Percentiles rank a stretch among this genome's conserved stretches.
These are phyloP conservation scores for Cucurbita argyrosperma DNA, from an alignment of 306 rosid genomes.

Conservation along the genomic window DNA sequence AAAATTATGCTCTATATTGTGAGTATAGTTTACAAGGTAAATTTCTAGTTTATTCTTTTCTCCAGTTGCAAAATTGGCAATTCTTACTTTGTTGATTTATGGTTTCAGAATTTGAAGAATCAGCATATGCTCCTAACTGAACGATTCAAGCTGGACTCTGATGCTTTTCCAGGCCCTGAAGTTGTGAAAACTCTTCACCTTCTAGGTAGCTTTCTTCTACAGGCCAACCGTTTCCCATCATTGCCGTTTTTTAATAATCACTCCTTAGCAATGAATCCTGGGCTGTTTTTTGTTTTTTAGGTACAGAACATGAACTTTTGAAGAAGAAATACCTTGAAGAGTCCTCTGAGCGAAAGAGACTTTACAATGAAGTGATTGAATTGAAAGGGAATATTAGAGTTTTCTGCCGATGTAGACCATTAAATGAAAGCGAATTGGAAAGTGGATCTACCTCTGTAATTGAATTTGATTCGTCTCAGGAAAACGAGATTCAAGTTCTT, in stretches of 20 bases:
- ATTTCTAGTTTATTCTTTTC: not conserved
- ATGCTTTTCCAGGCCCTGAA: slow-evolving; percentile 50
- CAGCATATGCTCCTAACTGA: slow-evolving; percentile 43
- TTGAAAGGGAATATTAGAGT: slow-evolving; percentile 85
- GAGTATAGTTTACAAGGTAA: not conserved
- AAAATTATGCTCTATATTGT: not conserved
- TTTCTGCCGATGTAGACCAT: slow-evolving; percentile 91
- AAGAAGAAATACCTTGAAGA: slow-evolving; percentile 63
- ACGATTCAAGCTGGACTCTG: slow-evolving; percentile 32
- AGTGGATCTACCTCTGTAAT: slow-evolving; percentile 40
- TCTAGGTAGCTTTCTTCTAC: slow-evolving; percentile 29
- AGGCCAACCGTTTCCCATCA: not conserved
- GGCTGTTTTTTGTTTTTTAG: slow-evolving; percentile 21
- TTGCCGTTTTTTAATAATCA: not conserved
- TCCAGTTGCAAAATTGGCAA: not conserved
- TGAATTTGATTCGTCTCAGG: slow-evolving; percentile 57
- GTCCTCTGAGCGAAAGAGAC: slow-evolving; percentile 55
- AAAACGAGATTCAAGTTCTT: slow-evolving; percentile 68
- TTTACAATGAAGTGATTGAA: slow-evolving; percentile 86
- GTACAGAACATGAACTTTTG: slow-evolving; percentile 55
- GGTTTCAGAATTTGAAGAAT: slow-evolving; percentile 54
- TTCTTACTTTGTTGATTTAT: not conserved
- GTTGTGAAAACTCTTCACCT: slow-evolving; percentile 44
- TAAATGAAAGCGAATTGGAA: slow-evolving; percentile 42
- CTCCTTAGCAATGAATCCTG: slow-evolving; percentile 2